Evolutionary conservation across 2,329 filamentous ascomycete species (phyloP), one percentile per base, ranked within the genome.

Genomic region (Sporothrix variecibatus): DNA sequence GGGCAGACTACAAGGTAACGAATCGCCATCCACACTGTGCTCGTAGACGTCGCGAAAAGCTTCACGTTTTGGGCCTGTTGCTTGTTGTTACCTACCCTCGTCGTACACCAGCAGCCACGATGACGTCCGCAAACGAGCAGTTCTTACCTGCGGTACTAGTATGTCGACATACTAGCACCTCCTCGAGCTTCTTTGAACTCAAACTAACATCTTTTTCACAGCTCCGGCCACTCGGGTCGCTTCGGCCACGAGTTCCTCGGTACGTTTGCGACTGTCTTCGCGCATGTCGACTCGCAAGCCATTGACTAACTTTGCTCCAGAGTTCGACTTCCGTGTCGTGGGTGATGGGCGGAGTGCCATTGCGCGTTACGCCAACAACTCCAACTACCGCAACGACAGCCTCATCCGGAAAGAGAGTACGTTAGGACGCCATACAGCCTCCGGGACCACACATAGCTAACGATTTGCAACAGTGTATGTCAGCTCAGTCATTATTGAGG

Each of bases 121-220:
- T 92, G 88, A 86, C 92, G 78, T 86, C 88, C 74, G 84, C 87
- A 79, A 92, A 88, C 82, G 95, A 98, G 79, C 92, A 93, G 8
- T 98, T 99, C 82, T 99, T 99, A 99, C 81, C 86, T 99, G 78
- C 92, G 96, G 80, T 99, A 99, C 87, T 99, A 99, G 95, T 98
- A 90, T 82, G 93, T 82, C 1, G 2, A 38, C n/a, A 31, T 17
- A 0, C 23, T 8, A 26, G 15, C 3, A n/a, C 8, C 9, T 11
- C 9, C 7, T 28, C 6, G 1, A 26, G 2, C 71, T 62, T 26
- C 15, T 40, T n/a, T 17, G 38, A 5, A 17, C n/a, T 1, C 17
- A 56, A 56, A 38, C 73, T 74, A 62, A 73, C 56, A 26, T 0
- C 38, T 11, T 6, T 28, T 53, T 31, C 4, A 9, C 81, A 98